A percentile compares a stretch with the other conserved stretches of the same genome.
phyloP scores from a whole-genome alignment of 495 filamentous ascomycete species.

The Hyaloscypha finlandica region DNA sequence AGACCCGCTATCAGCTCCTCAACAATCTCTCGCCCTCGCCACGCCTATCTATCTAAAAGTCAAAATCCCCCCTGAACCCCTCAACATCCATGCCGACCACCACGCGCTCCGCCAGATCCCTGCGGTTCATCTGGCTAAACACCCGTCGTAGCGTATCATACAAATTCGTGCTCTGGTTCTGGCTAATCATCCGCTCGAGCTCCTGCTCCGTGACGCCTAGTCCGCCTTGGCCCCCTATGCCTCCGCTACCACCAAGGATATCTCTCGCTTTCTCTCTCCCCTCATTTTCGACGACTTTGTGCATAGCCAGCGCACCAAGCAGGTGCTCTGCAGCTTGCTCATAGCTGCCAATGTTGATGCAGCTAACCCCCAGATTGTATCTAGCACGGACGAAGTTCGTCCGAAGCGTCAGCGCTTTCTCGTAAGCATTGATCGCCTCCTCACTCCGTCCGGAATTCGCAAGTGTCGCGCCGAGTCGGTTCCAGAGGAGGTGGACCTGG shows the following conservation, averaged over 20 bases:
- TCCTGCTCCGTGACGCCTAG: conserved; percentile 61
- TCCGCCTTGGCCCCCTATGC: conserved; percentile 23
- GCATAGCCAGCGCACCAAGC: conserved; percentile 93
- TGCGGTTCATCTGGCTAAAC: conserved; percentile 88
- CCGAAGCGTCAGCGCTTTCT: conserved; percentile 82
- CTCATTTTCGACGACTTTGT: conserved; percentile 87
- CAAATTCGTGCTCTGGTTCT: conserved; percentile 95
- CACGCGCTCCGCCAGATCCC: conserved; percentile 86
- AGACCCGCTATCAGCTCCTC: too few species aligned
- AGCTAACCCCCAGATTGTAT: conserved; percentile 94
- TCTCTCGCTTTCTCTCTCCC: conserved; percentile 80
- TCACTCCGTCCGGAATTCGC: conserved; percentile 92
- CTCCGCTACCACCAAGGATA: conserved; percentile 55
- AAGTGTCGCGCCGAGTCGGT: conserved; percentile 92
- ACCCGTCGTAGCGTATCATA: conserved; percentile 91
- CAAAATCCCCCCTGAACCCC: conserved; percentile 68
- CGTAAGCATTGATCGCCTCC: conserved; percentile 95
- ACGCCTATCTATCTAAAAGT: conserved; percentile 38
- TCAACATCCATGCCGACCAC: conserved; percentile 89
- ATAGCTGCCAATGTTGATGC: conserved; percentile 96
- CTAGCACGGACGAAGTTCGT: conserved; percentile 95
- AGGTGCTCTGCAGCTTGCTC: conserved; percentile 92
- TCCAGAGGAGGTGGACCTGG: conserved; percentile 94
- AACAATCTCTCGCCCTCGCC: background rate
- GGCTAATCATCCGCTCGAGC: conserved; percentile 77